Percentiles rank a stretch among this genome's conserved stretches.
phyloP scores from a whole-genome alignment of 148 eudicot genomes.

The Vaccinium vitisidaea region DNA sequence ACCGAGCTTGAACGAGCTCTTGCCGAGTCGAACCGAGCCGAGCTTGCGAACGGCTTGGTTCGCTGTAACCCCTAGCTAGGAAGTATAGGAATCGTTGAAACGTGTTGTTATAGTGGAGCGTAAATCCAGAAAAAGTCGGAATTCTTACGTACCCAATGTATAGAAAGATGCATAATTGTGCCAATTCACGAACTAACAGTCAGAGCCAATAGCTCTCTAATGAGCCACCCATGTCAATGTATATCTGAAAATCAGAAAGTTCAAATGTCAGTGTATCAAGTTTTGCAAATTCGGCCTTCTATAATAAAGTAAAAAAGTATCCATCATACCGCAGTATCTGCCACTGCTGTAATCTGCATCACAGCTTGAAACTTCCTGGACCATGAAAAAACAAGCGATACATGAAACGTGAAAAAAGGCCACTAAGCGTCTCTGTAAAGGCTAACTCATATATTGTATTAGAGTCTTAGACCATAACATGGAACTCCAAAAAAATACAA shows the following conservation, averaged over 20 bases:
- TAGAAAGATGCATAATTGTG: constrained; percentile 76
- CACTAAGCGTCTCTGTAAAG: not conserved
- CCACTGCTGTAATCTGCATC: constrained; percentile 76
- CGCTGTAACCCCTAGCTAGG: no score
- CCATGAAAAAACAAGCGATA: constrained; percentile 13
- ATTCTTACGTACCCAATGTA: constrained; percentile 67
- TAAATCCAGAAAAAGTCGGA: not conserved
- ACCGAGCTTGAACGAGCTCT: no score
- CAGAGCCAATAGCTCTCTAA: constrained; percentile 77
- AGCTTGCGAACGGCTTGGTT: no score
- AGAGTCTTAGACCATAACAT: not conserved
- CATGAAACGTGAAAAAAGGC: not conserved
- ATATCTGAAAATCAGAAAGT: constrained; percentile 47
- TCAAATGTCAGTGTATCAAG: constrained; percentile 3
- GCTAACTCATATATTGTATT: not conserved
- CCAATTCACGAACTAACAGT: constrained; percentile 80
- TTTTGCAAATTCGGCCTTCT: not conserved
- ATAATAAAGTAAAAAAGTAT: not conserved
- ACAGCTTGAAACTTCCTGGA: constrained; percentile 82
- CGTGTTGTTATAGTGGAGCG: not conserved
- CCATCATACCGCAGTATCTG: constrained; percentile 65
- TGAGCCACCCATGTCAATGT: constrained; percentile 69
- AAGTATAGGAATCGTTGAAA: not conserved
- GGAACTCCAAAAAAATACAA: not conserved
- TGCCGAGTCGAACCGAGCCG: no score